Conservation (phyloP, 108 stramenopile genomes). For the Aurantiochytrium sp. region DNA sequence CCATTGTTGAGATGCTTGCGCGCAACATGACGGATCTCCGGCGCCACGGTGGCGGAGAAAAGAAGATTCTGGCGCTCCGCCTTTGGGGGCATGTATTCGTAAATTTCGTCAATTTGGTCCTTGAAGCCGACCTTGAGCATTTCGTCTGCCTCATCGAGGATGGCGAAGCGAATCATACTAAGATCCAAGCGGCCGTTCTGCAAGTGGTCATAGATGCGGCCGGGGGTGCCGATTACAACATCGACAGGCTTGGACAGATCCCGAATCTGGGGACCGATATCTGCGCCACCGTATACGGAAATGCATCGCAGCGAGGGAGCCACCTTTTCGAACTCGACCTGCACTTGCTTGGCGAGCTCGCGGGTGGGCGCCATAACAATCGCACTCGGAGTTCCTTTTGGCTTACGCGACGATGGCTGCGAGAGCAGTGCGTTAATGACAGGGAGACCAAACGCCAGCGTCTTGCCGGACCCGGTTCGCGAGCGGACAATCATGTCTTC, state of each 20-base stretch:
- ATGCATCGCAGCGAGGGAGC: slow-evolving; percentile 60
- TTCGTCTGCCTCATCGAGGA: slow-evolving; percentile 98
- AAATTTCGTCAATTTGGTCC: slow-evolving; percentile 90
- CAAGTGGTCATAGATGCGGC: slow-evolving; percentile 90
- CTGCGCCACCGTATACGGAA: slow-evolving; percentile 92
- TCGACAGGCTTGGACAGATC: slow-evolving; percentile 77
- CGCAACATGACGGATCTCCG: slow-evolving; percentile 85
- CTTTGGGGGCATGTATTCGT: slow-evolving; percentile 63
- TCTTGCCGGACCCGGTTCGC: slow-evolving; percentile 23
- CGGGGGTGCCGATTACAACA: slow-evolving; percentile 92
- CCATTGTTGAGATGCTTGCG: slow-evolving; percentile 71
- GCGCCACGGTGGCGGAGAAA: slow-evolving; percentile 94
- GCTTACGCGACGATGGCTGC: not conserved
- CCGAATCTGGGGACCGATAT: slow-evolving; percentile 75
- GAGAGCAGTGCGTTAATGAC: not conserved
- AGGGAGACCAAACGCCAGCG: slow-evolving; percentile 20
- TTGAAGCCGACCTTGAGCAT: slow-evolving; percentile 99
- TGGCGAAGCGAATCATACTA: slow-evolving; percentile 62
- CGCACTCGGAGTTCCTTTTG: not conserved
- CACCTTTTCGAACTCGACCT: slow-evolving; percentile 58
- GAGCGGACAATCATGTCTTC: slow-evolving; percentile 18
- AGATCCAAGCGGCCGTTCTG: slow-evolving; percentile 80
- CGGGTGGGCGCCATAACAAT: slow-evolving; percentile 94
- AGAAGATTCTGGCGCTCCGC: slow-evolving; percentile 69
- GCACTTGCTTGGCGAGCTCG: slow-evolving; percentile 95